These are phyloP conservation scores for Trichaptum fuscoviolaceum DNA, from an alignment of 768 basidiomycete species.

Conservation along the genomic window DNA sequence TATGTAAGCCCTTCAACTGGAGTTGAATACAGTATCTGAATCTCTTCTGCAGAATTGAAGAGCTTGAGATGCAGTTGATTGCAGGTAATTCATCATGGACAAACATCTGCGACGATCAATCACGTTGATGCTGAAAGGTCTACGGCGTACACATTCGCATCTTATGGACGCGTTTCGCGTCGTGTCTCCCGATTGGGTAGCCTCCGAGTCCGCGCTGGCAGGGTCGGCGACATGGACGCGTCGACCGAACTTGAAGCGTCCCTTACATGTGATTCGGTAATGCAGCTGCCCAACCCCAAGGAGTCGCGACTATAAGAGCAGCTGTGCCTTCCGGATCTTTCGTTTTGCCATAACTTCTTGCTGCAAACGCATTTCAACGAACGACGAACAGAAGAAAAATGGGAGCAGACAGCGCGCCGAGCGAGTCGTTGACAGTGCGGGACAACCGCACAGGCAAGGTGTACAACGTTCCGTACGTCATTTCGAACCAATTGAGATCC, in stretches of 20 bases:
- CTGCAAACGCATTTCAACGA: not conserved
- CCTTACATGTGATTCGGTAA: not conserved
- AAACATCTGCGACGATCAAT: too few relatives aligned
- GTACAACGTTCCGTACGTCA: constrained; percentile 65
- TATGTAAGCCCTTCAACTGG: too few relatives aligned
- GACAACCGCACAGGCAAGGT: constrained; percentile 86
- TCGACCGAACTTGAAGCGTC: not conserved
- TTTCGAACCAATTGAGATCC: not conserved
- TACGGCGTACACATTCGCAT: too few relatives aligned
- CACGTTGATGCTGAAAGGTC: too few relatives aligned
- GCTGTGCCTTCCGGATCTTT: not conserved
- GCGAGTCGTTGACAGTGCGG: constrained; percentile 50
- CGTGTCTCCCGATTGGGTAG: not conserved
- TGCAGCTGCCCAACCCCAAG: not conserved
- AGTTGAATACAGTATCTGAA: too few relatives aligned
- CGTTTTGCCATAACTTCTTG: not conserved
- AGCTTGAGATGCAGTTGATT: too few relatives aligned
- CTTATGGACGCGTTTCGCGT: too few relatives aligned
- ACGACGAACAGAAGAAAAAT: not conserved
- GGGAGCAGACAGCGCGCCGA: constrained; percentile 3
- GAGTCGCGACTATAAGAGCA: not conserved
- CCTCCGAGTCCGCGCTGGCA: not conserved
- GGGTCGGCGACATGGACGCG: not conserved
- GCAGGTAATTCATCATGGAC: too few relatives aligned
- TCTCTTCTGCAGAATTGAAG: too few relatives aligned